Percentiles rank a stretch among this genome's conserved stretches.
phyloP scores from a whole-genome alignment of 192 early-diverging fungal species.

The Coemansia sp. region DNA sequence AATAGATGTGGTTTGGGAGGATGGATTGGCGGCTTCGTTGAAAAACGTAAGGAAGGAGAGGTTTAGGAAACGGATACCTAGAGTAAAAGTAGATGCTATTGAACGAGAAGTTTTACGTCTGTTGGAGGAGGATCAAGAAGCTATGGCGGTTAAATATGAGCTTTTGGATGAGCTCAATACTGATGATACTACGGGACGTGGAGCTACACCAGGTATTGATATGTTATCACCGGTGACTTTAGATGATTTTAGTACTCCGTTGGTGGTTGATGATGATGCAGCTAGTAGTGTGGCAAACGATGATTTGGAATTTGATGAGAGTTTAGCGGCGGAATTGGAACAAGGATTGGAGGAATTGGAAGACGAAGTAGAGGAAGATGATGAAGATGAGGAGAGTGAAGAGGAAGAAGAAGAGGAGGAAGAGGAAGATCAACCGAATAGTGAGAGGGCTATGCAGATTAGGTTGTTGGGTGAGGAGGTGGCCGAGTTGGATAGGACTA shows the following conservation, averaged over 20 bases:
- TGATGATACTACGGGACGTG: slow-evolving; percentile 21
- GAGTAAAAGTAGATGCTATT: slow-evolving; percentile 27
- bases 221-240: slow-evolving; percentile 46
- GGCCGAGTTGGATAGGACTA: slow-evolving; percentile 40
- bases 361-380: slow-evolving; percentile 31
- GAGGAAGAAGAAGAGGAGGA: slow-evolving; percentile 27
- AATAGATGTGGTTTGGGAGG: slow-evolving; percentile 25
- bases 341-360: slow-evolving; percentile 37
- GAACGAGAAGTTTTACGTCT: slow-evolving; percentile 41
- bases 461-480: slow-evolving; percentile 44
- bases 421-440: slow-evolving; percentile 34
- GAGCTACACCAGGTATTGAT: slow-evolving; percentile 38
- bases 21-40: slow-evolving; percentile 35
- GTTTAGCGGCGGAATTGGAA: slow-evolving; percentile 41
- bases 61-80: slow-evolving; percentile 34
- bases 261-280: slow-evolving; percentile 38
- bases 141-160: slow-evolving; percentile 42
- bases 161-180: slow-evolving; percentile 22
- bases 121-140: slow-evolving; percentile 44
- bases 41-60: slow-evolving; percentile 25
- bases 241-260: slow-evolving; percentile 38
- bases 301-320: slow-evolving; percentile 47
- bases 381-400: slow-evolving; percentile 17
- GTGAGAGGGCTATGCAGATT: slow-evolving; percentile 43
- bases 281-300: slow-evolving; percentile 47